Percentiles rank a stretch among this genome's conserved stretches.
phyloP scores from a whole-genome alignment of 192 early-diverging fungal species.

The Coemansia furcata region DNA sequence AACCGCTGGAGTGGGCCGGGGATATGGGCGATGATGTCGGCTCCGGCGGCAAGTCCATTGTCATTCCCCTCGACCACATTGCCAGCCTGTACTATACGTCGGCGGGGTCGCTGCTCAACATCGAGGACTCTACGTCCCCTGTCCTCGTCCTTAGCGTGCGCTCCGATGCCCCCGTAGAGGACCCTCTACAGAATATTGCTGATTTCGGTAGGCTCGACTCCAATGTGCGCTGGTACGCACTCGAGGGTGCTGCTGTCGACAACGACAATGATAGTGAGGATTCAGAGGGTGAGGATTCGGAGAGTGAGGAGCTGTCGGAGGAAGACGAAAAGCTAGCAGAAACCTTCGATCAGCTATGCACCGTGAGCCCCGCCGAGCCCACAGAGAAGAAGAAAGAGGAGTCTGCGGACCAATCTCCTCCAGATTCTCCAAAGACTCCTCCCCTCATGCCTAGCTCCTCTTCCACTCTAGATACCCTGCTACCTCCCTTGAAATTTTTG shows the following conservation, averaged over 20 bases:
- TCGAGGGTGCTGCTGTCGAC: constrained; percentile 6
- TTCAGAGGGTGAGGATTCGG: neutral
- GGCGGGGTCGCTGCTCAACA: constrained; percentile 71
- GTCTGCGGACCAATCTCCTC: neutral
- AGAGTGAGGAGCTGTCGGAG: neutral
- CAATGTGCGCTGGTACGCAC: constrained; percentile 25
- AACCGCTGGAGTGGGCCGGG: constrained; percentile 19
- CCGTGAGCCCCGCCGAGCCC: neutral
- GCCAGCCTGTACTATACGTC: constrained; percentile 68
- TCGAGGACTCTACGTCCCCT: constrained; percentile 66
- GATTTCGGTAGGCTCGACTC: constrained; percentile 32
- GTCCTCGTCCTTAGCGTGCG: constrained; percentile 69
- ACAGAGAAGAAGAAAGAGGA: neutral
- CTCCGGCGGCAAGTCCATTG: constrained; percentile 11
- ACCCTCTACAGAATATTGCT: neutral
- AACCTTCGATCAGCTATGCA: neutral
- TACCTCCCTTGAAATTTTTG: constrained; percentile 29
- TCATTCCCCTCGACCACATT: constrained; percentile 52
- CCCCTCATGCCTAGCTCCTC: neutral
- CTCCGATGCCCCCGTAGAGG: neutral
- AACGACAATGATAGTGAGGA: constrained; percentile 16
- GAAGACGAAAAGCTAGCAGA: neutral
- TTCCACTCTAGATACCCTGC: neutral
- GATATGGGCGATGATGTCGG: neutral
- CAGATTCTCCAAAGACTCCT: neutral